Conservation (phyloP, 176 grass and related monocot species). For the Oryza meridionalis region DNA sequence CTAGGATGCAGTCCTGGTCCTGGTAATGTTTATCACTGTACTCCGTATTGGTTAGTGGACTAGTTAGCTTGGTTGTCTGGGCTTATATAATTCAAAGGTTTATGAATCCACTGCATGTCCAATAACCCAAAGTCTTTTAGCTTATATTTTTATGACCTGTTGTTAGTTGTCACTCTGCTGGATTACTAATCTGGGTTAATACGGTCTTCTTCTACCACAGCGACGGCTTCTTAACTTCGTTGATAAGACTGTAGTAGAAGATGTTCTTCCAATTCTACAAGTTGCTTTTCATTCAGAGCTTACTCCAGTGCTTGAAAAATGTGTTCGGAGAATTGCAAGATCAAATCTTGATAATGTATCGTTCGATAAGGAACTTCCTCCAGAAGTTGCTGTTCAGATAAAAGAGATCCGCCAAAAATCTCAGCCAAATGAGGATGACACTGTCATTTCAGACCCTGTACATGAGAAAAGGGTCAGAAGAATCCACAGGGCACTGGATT, state of each 20-base stretch:
- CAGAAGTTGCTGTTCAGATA: slow-evolving; percentile 64
- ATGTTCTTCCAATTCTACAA: slow-evolving; percentile 73
- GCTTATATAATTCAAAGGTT: not conserved
- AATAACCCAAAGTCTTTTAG: not conserved
- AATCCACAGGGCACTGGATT: slow-evolving; percentile 90
- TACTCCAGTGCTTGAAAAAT: slow-evolving; percentile 59
- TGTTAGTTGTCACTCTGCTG: too few relatives aligned
- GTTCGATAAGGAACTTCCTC: slow-evolving; percentile 75
- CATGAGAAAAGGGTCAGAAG: slow-evolving; percentile 83
- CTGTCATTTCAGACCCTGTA: slow-evolving; percentile 43
- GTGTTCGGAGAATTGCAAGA: slow-evolving; percentile 80
- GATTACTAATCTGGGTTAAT: slow-evolving; percentile 24
- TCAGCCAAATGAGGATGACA: slow-evolving; percentile 43
- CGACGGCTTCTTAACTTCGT: slow-evolving; percentile 91
- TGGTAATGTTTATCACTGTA: not conserved
- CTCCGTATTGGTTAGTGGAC: not conserved
- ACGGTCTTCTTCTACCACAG: slow-evolving; percentile 60
- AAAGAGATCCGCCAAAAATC: slow-evolving; percentile 56
- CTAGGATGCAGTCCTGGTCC: not conserved
- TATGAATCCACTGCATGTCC: not conserved
- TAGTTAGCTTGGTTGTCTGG: not conserved
- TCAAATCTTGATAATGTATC: slow-evolving; percentile 86
- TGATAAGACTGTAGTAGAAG: slow-evolving; percentile 90
- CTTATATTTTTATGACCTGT: slow-evolving; percentile 13
- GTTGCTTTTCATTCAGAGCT: slow-evolving; percentile 80